These are phyloP conservation scores for Penicillium palitans DNA, from an alignment of 2,329 filamentous ascomycete species.

Conservation along the genomic window DNA sequence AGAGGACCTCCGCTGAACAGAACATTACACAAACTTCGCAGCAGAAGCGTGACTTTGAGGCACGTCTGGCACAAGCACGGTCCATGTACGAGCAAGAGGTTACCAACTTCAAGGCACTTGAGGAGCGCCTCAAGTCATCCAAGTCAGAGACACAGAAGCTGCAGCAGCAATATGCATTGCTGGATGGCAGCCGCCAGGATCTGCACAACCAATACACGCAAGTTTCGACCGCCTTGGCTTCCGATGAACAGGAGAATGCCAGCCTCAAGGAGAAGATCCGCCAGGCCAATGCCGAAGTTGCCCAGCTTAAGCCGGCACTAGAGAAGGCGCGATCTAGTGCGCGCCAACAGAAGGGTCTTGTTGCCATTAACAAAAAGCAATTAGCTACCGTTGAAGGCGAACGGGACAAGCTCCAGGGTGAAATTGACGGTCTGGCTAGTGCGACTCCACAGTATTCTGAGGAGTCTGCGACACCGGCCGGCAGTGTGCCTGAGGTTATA, in stretches of 20 bases:
- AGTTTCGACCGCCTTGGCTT: constrained; percentile 69
- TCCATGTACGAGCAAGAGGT: constrained; percentile 91
- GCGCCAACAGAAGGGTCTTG: constrained; percentile 91
- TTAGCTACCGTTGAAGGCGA: constrained; percentile 85
- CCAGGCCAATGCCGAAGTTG: constrained; percentile 76
- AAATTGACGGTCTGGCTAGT: constrained; percentile 68
- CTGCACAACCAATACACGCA: constrained; percentile 80
- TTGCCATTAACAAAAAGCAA: constrained; percentile 99
- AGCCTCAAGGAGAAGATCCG: constrained; percentile 85
- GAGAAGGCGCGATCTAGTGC: constrained; percentile 92
- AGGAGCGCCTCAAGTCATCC: constrained; percentile 76
- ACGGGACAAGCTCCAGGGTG: constrained; percentile 79
- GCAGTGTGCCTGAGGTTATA: constrained; percentile 54
- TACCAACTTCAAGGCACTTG: constrained; percentile 76
- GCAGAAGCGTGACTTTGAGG: constrained; percentile 92
- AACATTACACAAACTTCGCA: constrained; percentile 77
- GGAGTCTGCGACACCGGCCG: constrained; percentile 39
- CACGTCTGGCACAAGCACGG: constrained; percentile 80
- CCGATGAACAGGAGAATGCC: constrained; percentile 85
- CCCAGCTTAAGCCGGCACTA: constrained; percentile 81
- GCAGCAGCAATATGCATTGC: constrained; percentile 76
- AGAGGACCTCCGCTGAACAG: constrained; percentile 75
- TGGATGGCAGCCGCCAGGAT: constrained; percentile 80
- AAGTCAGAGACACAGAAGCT: constrained; percentile 81
- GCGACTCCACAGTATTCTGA: constrained; percentile 59